These are phyloP conservation scores for Zea luxurians DNA, from an alignment of 176 grass and related monocot species.

Conservation along the genomic window DNA sequence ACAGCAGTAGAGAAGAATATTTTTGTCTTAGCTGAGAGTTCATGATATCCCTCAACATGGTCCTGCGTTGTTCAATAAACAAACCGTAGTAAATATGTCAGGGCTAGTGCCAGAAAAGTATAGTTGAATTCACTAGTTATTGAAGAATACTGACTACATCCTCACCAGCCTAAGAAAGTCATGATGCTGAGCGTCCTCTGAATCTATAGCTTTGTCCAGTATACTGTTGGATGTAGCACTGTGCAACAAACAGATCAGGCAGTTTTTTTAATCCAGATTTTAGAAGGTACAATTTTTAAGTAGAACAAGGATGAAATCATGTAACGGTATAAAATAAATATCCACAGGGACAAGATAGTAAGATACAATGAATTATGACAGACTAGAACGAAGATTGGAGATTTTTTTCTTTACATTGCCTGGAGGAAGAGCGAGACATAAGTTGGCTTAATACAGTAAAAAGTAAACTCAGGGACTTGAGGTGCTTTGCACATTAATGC, in stretches of 20 bases:
- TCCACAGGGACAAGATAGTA: not conserved
- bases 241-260: constrained; percentile 29
- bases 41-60: constrained; percentile 96
- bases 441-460: constrained; percentile 9
- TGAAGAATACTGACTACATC: not conserved
- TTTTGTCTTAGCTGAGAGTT: constrained; percentile 97
- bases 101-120: constrained; percentile 23
- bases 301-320: constrained; percentile 8
- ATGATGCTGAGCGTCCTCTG: constrained; percentile 77
- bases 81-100: constrained; percentile 10
- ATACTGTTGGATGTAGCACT: constrained; percentile 95
- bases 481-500: not conserved
- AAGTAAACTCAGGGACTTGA: not conserved
- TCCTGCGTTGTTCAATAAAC: constrained; percentile 50
- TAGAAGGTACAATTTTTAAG: constrained; percentile 14
- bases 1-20: constrained; percentile 92
- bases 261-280: constrained; percentile 17
- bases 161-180: constrained; percentile 92
- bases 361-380: constrained; percentile 10
- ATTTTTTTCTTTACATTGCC: not conserved
- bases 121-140: constrained; percentile 14
- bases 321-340: constrained; percentile 9
- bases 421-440: not conserved
- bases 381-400: not conserved
- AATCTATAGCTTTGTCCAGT: constrained; percentile 90